A percentile compares a stretch with the other conserved stretches of the same genome.
Conservation (phyloP, 202 grass and related monocot species). For the Tripidium arundinaceum region DNA sequence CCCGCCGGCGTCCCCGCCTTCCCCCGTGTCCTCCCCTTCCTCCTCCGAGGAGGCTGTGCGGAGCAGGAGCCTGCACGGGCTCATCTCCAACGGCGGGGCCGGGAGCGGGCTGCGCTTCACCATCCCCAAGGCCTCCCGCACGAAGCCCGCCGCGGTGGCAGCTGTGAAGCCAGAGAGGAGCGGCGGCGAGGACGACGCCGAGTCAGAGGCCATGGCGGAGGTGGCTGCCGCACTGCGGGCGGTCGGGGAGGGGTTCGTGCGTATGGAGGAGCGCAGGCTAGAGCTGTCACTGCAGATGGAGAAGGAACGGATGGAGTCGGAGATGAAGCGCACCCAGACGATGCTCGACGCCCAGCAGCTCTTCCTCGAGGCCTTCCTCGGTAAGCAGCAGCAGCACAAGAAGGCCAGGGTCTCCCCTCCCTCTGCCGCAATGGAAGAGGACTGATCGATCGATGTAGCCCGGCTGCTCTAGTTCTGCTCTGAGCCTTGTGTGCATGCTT, state of each 20-base stretch:
- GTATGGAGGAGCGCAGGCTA: conserved; percentile 92
- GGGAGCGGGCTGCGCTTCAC: conserved; percentile 70
- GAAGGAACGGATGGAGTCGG: conserved; percentile 85
- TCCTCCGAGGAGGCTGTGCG: conserved; percentile 31
- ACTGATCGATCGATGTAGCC: conserved; percentile 19
- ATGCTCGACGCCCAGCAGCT: conserved; percentile 82
- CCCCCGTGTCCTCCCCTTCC: conserved; percentile 35
- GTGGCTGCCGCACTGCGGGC: conserved; percentile 64
- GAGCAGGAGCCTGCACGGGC: conserved; percentile 62
- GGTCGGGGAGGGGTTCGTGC: conserved; percentile 75
- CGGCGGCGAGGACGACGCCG: conserved; percentile 37
- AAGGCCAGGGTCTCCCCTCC: conserved; percentile 30
- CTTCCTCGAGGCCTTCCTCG: conserved; percentile 73
- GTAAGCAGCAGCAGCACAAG: conserved; percentile 48
- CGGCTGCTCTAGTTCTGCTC: background rate
- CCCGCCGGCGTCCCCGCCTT: conserved; percentile 27
- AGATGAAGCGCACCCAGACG: conserved; percentile 89
- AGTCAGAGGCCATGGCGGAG: conserved; percentile 53
- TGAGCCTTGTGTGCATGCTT: conserved; percentile 5
- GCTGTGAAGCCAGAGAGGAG: conserved; percentile 38
- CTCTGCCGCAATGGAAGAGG: conserved; percentile 33
- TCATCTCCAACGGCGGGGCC: conserved; percentile 73
- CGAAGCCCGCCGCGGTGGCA: conserved; percentile 29
- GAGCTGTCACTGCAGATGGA: conserved; percentile 91
- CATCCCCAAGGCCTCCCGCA: conserved; percentile 81